These are phyloP conservation scores for Hypoxylon subgilvum DNA, from an alignment of 495 filamentous ascomycete species.

Conservation along the genomic window DNA sequence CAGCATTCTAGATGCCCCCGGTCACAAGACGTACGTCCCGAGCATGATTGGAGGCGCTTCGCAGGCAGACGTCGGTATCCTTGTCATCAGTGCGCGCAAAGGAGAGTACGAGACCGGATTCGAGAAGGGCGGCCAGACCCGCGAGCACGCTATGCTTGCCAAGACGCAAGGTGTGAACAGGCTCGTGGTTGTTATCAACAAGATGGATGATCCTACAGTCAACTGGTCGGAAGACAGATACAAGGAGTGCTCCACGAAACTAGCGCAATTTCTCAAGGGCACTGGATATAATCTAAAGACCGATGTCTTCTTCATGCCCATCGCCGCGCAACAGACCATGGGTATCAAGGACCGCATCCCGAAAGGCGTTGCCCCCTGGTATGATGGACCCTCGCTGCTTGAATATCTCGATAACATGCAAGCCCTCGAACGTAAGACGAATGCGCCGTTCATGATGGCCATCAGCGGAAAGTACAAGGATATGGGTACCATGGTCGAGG, in stretches of 20 bases:
- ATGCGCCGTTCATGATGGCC: constrained; percentile 99
- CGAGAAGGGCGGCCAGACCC: constrained; percentile 95
- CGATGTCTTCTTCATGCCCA: constrained; percentile 93
- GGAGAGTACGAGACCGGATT: constrained; percentile 99
- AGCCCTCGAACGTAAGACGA: constrained; percentile 90
- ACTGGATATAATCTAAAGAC: constrained; percentile 92
- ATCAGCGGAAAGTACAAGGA: constrained; percentile 93
- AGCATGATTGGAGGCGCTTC: constrained; percentile 97
- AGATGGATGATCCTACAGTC: constrained; percentile 95
- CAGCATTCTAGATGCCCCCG: constrained; percentile 93
- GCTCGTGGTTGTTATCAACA: constrained; percentile 92
- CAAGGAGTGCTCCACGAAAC: constrained; percentile 88
- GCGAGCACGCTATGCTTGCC: constrained; percentile 94
- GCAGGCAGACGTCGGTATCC: constrained; percentile 92
- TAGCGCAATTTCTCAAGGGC: constrained; percentile 82
- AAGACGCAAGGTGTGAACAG: constrained; percentile 99
- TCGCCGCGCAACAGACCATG: constrained; percentile 82
- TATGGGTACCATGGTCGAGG: constrained; percentile 97
- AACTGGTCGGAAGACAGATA: constrained; percentile 93
- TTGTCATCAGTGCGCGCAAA: constrained; percentile 96
- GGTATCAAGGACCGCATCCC: constrained; percentile 89
- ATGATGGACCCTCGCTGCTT: constrained; percentile 88
- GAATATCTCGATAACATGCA: constrained; percentile 93
- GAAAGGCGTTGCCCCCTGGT: constrained; percentile 78
- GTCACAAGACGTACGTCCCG: constrained; percentile 95